phyloP scores from a whole-genome alignment of 106 monocot species.

The Dactylorhiza incarnata region DNA sequence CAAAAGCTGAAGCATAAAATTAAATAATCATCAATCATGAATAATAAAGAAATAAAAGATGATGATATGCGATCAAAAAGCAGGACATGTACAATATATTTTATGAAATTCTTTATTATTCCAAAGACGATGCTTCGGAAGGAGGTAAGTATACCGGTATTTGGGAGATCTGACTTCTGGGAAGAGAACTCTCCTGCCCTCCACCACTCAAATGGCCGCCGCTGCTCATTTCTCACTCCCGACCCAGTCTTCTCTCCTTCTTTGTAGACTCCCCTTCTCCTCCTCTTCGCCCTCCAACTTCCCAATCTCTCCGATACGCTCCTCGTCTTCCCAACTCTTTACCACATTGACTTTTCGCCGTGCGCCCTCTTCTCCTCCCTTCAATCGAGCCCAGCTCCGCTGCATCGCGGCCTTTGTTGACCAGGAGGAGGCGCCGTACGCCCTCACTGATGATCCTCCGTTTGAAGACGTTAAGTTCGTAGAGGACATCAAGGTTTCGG shows the following conservation, averaged over 20 bases:
- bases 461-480: background rate
- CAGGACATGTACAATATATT: too few species aligned
- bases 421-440: conserved; percentile 1
- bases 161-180: too few species aligned
- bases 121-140: too few species aligned
- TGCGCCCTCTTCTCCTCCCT: background rate
- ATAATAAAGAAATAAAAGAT: too few species aligned
- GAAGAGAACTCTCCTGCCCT: too few species aligned
- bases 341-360: background rate
- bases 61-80: too few species aligned
- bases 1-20: too few species aligned
- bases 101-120: too few species aligned
- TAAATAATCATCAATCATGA: too few species aligned
- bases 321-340: conserved; percentile 2
- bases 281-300: background rate
- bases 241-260: background rate
- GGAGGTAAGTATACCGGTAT: too few species aligned
- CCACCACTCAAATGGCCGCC: background rate
- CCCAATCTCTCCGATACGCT: conserved; percentile 4
- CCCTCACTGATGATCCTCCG: conserved; percentile 10
- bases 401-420: background rate
- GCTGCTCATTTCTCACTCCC: background rate
- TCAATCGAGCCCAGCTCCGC: background rate
- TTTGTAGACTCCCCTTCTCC: conserved; percentile 4
- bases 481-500: background rate